A percentile compares a stretch with the other conserved stretches of the same genome.
Conservation (phyloP, 1,284 basidiomycete species). For the Filobasidium uniguttulatum region DNA sequence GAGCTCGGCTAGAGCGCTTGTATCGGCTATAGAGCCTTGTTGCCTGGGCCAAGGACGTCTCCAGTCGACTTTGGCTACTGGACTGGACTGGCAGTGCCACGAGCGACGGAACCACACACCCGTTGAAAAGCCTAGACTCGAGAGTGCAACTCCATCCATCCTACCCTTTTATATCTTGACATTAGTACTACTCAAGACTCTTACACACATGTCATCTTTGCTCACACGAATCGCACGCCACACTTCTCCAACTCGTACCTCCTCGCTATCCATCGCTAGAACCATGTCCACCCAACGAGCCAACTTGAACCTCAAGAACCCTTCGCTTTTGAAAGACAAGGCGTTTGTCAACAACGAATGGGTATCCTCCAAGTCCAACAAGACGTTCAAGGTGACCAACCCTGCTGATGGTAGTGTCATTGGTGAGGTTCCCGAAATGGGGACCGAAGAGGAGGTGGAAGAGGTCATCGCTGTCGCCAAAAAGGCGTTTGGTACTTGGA, state of each 20-base stretch:
- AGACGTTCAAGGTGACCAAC: conserved; percentile 14
- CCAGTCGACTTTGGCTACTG: too few species aligned
- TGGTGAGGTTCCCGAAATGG: conserved; percentile 13
- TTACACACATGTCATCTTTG: not conserved
- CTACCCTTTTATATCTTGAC: too few species aligned
- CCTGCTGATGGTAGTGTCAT: conserved; percentile 13
- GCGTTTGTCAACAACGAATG: conserved; percentile 16
- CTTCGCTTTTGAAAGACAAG: conserved; percentile 12
- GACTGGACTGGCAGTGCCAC: too few species aligned
- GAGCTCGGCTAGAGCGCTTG: too few species aligned
- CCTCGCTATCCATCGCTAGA: not conserved
- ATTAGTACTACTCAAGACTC: too few species aligned
- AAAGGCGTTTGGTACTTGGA: conserved; percentile 15
- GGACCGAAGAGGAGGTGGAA: conserved; percentile 12
- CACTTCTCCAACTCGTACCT: not conserved
- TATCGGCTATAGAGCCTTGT: too few species aligned
- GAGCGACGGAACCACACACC: too few species aligned
- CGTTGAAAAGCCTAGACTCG: too few species aligned
- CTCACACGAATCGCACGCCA: not conserved
- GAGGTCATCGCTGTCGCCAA: conserved; percentile 13
- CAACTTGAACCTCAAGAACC: conserved; percentile 9
- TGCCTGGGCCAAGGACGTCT: too few species aligned
- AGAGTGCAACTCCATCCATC: too few species aligned
- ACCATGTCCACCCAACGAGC: not conserved
- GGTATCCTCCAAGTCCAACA: conserved; percentile 11